Percentiles rank a stretch among this genome's conserved stretches.
Evolutionary conservation across 768 basidiomycete genomes (phyloP).

Genomic region (Mycena vulgaris): DNA sequence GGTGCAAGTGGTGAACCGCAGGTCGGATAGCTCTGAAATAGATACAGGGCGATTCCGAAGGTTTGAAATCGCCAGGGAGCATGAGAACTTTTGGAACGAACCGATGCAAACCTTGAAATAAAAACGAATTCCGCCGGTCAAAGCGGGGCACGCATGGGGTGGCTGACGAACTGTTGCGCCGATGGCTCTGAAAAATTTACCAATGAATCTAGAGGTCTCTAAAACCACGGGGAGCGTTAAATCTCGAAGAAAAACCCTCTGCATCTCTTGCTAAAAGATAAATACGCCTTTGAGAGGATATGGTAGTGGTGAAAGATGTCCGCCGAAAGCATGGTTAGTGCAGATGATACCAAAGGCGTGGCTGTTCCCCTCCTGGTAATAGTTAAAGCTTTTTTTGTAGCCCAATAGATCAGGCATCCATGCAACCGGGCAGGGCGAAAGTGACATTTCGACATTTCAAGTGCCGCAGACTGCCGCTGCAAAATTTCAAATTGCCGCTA

Average conservation of each 20-base stretch:
- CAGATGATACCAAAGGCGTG: neutral
- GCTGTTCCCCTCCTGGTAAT: slow-evolving; percentile 4
- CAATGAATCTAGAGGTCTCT: neutral
- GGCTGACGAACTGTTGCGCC: neutral
- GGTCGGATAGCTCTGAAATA: neutral
- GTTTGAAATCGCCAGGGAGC: neutral
- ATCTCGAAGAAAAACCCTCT: neutral
- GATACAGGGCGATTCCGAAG: neutral
- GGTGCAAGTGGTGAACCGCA: slow-evolving; percentile 2
- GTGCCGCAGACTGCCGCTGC: too few species aligned
- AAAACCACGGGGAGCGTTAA: neutral
- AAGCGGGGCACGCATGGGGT: neutral
- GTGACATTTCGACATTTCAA: too few species aligned
- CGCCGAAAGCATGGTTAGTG: neutral
- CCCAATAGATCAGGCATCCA: slow-evolving; percentile 5
- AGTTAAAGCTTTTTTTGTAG: neutral
- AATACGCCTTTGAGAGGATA: neutral
- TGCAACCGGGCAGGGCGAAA: too few species aligned
- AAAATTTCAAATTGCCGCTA: too few species aligned
- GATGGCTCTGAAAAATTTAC: slow-evolving; percentile 1
- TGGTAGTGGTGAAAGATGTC: slow-evolving; percentile 4
- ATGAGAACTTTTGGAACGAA: neutral
- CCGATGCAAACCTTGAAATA: slow-evolving; percentile 5
- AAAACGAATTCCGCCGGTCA: slow-evolving; percentile 1
- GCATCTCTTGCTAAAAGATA: slow-evolving; percentile 4